These are phyloP conservation scores for Xanthoparmelia taractica DNA, from an alignment of 495 filamentous ascomycete genomes.

Conservation along the genomic window DNA sequence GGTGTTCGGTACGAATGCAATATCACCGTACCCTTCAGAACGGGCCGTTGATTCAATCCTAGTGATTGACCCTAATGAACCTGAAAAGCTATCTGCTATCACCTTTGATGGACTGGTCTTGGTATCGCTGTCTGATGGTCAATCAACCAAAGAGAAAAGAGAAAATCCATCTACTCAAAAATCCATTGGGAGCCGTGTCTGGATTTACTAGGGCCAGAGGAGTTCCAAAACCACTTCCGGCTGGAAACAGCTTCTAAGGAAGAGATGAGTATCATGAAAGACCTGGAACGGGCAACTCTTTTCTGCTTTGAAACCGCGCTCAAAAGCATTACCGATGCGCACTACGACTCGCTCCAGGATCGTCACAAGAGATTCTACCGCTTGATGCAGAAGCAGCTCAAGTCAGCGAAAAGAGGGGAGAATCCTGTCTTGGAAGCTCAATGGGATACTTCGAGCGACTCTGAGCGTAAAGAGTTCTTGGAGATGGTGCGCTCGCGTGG, in stretches of 20 bases:
- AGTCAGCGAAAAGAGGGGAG: constrained; percentile 6
- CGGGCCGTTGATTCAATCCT: background rate
- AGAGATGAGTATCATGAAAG: constrained; percentile 26
- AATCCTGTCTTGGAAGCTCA: constrained; percentile 5
- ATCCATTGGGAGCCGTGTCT: constrained; percentile 45
- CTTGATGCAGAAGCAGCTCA: constrained; percentile 26
- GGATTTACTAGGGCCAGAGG: constrained; percentile 29
- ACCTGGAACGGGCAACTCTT: constrained; percentile 34
- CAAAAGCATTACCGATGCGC: constrained; percentile 27
- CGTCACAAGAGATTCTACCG: constrained; percentile 30
- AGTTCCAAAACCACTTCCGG: constrained; percentile 21
- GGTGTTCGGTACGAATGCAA: constrained; percentile 31
- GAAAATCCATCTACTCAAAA: constrained; percentile 33
- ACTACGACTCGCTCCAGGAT: constrained; percentile 26
- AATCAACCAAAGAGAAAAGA: background rate
- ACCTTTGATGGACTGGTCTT: background rate
- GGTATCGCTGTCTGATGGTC: constrained; percentile 2
- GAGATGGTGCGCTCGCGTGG: constrained; percentile 2
- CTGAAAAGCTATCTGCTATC: no score
- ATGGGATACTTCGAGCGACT: background rate
- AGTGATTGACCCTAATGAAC: no score
- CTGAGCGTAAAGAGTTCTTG: constrained; percentile 2
- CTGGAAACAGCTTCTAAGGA: background rate
- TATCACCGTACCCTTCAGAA: constrained; percentile 28
- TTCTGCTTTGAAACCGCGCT: constrained; percentile 35